Evolutionary conservation across 1,284 basidiomycete genomes (phyloP), one percentile per base, ranked within the genome.

Genomic region (Tilletia walkeri): DNA sequence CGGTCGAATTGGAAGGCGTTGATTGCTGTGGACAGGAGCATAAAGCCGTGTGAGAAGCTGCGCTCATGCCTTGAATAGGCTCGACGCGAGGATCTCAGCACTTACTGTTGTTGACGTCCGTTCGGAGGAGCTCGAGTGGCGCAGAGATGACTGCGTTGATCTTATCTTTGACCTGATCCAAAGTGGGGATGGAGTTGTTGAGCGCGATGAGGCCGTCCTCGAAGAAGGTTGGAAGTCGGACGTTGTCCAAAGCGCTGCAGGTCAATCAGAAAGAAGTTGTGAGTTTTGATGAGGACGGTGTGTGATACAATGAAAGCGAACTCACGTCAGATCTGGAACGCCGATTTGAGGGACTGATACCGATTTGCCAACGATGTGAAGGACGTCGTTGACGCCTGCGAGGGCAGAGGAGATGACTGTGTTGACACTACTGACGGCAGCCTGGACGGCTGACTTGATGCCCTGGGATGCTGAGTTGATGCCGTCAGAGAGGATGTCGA

Each of bases 171-270:
- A 98, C 84, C 24, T 92, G 89, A 24, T 88, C 86, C 20, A 95
- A 86, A 0, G 90, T 91, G 0, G 95, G 95, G 14, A 99, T 84
- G 0, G 91, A 90, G 61, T 86, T 86, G 83, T 96, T 97, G 49
- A 98, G 88, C 2, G 87, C 87, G 18, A 87, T 86, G 59, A 98
- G 86, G 0, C 89, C 85, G 71, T 90, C 86, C 80, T 91, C 86
- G 81, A 98, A 91, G 39, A 88, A 88, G n/a, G 89, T 88, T 0
- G 94, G 93, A 20, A 98, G 87, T 2, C 88, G 88, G 69, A 98
- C 88, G 76, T 94, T 93, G 73, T 90, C 86, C 54, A 98, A 86
- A 3, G 88, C 86, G 69, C 88, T 85, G 48, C 96, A 87, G 88
- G 88, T 0, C 93, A 92, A 59, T 92, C 87, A 72, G 86, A 84